Base-by-base conservation (phyloP, 768 basidiomycete species). In the Russula dissimulans region DNA sequence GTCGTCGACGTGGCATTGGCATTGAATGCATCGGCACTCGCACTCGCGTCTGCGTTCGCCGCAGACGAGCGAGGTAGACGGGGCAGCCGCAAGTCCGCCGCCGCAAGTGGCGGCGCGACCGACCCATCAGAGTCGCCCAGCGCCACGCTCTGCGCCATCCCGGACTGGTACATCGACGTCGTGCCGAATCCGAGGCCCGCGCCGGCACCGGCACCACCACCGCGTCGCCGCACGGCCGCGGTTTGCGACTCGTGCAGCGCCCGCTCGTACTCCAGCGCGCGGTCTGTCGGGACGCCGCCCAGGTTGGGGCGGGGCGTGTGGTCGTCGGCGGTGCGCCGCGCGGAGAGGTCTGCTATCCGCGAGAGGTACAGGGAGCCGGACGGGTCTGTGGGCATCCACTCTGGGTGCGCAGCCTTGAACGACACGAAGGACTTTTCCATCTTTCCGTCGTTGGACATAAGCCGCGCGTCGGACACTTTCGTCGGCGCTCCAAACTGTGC, bases 381-480 rank as follows among this genome's bases (percentile, higher is more conserved):
- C 0, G 93, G 92, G 69, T 99, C 95, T 0, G 84, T 78, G 0
- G 95, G 95, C 62, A 83, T 88, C 95, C 95, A 99, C 60, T 93
- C 91, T 11, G 95, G 95, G 73, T 97, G 91, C 1, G 92, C 88
- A 45, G 92, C 92, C 75, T 95, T 95, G 79, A 97, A 97, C 69
- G 89, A 91, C 36, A 95, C 76, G 75, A 97, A 91, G 71, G 89
- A 91, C 76, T 98, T 97, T 78, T 99, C 97, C 95, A 99, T 97
- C 80, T 99, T 99, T 39, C 91, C 91, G 66, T 95, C 89, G 62
- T 89, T 90, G 5, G 89, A 91, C 67, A 89, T 78, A 78, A 89
- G 86, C 60, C 83, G 83, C 66, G 84, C 84, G 65, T 92, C 88
- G 12, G 78, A 75, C 8, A 79, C 81, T 42, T 77, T 73, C 4